Conservation (phyloP, 129 eudicot genomes). For the Rutidosis leptorrhynchoides region DNA sequence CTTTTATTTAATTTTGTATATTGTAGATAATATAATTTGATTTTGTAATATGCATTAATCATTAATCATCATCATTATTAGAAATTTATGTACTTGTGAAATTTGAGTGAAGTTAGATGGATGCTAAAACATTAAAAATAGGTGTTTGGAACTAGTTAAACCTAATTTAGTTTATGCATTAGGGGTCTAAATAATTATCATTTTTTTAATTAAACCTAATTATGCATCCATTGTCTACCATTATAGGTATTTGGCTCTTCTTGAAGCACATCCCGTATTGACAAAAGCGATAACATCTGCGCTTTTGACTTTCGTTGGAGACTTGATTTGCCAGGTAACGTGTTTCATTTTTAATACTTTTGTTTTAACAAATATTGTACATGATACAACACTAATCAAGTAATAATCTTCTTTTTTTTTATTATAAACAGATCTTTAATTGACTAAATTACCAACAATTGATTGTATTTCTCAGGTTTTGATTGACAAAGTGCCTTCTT, state of each 20-base stretch:
- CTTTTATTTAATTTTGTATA: background rate
- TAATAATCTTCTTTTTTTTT: background rate
- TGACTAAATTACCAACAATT: background rate
- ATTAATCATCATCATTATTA: no score
- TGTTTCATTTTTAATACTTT: background rate
- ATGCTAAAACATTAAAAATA: constrained; percentile 5
- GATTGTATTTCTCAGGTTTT: constrained; percentile 43
- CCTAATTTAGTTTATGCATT: constrained; percentile 4
- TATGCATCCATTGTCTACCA: background rate
- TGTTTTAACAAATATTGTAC: background rate
- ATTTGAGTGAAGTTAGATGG: background rate
- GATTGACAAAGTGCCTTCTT: constrained; percentile 65
- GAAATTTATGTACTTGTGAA: constrained; percentile 11
- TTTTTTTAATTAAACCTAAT: background rate
- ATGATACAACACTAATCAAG: constrained; percentile 11
- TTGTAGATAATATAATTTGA: background rate
- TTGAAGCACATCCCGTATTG: constrained; percentile 62
- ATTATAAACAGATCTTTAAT: background rate
- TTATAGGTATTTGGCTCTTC: constrained; percentile 71
- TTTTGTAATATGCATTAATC: background rate
- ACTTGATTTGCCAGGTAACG: constrained; percentile 33
- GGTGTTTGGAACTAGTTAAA: background rate
- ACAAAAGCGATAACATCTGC: constrained; percentile 91
- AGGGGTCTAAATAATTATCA: background rate
- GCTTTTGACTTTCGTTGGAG: constrained; percentile 73